Evolutionary conservation across 345 rosid genomes (phyloP).

Genomic region (Erysimum cheiranthoides): DNA sequence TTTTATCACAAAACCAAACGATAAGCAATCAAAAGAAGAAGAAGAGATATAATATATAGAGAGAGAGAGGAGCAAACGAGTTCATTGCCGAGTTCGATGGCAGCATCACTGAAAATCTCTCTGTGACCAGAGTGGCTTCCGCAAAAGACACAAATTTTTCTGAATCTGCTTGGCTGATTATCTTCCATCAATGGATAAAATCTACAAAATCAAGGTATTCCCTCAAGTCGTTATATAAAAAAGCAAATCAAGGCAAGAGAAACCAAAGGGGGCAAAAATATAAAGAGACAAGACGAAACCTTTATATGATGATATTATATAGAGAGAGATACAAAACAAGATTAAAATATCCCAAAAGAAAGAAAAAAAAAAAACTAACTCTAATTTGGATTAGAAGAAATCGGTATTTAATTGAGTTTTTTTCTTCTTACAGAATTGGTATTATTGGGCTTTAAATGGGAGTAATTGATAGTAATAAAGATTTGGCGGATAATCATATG

Average conservation of each 20-base stretch:
- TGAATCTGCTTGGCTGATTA: conserved; percentile 58
- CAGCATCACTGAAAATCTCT: conserved; percentile 87
- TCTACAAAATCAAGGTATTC: conserved; percentile 40
- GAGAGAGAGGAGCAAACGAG: conserved; percentile 61
- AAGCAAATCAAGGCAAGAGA: neutral
- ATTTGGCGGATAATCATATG: conserved; percentile 5
- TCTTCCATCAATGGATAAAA: conserved; percentile 60
- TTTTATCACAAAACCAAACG: conserved; percentile 11
- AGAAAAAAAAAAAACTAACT: neutral
- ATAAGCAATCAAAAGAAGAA: conserved; percentile 26
- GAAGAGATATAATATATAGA: neutral
- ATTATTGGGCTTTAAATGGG: too few species aligned
- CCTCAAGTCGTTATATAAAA: neutral
- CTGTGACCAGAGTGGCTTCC: conserved; percentile 92
- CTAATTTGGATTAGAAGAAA: conserved; percentile 14
- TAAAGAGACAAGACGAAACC: conserved; percentile 41
- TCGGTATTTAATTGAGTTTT: conserved; percentile 2
- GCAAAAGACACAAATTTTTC: conserved; percentile 87
- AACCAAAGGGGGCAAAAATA: conserved; percentile 21
- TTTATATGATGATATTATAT: conserved; percentile 31
- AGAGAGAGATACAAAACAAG: conserved; percentile 29
- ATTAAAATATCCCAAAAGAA: conserved; percentile 29
- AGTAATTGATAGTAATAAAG: neutral
- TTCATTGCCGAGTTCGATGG: conserved; percentile 90
- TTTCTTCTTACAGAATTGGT: too few species aligned